phyloP scores from a whole-genome alignment of 768 basidiomycete genomes.

The Leccinum variicolor region DNA sequence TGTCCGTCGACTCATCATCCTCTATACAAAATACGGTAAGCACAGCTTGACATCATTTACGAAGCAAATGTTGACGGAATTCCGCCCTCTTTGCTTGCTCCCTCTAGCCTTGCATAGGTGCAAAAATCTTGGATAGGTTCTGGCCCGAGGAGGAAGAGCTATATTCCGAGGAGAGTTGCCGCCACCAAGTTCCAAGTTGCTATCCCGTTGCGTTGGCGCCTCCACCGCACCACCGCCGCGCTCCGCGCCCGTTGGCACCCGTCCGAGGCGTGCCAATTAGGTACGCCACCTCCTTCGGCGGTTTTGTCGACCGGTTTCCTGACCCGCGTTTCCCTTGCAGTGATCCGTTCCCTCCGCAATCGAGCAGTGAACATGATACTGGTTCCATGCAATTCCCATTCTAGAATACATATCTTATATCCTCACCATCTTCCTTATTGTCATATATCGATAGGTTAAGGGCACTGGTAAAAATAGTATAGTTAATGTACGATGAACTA shows the following conservation, averaged over 20 bases:
- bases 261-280: slow-evolving; percentile 10
- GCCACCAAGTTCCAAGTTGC: neutral
- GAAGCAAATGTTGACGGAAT: slow-evolving; percentile 8
- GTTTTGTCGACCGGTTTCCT: neutral
- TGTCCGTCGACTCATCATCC: neutral
- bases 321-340: slow-evolving; percentile 7
- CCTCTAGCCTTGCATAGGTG: slow-evolving; percentile 24
- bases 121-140: slow-evolving; percentile 28
- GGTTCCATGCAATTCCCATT: slow-evolving; percentile 28
- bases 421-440: neutral
- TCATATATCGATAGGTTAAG: slow-evolving; percentile 16
- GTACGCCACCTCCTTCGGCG: slow-evolving; percentile 6
- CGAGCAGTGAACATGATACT: slow-evolving; percentile 8
- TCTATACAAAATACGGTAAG: slow-evolving; percentile 12
- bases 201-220: slow-evolving; percentile 25
- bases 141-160: slow-evolving; percentile 30
- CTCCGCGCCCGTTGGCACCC: slow-evolving; percentile 13
- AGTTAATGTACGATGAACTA: slow-evolving; percentile 16
- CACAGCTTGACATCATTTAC: slow-evolving; percentile 3
- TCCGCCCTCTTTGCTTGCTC: neutral
- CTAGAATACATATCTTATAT: slow-evolving; percentile 14
- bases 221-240: slow-evolving; percentile 29
- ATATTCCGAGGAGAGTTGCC: slow-evolving; percentile 19
- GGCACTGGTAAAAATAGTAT: slow-evolving; percentile 9
- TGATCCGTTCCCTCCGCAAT: slow-evolving; percentile 14